These are phyloP conservation scores for Panellus pusillus DNA, from an alignment of 768 basidiomycete genomes.

Conservation along the genomic window DNA sequence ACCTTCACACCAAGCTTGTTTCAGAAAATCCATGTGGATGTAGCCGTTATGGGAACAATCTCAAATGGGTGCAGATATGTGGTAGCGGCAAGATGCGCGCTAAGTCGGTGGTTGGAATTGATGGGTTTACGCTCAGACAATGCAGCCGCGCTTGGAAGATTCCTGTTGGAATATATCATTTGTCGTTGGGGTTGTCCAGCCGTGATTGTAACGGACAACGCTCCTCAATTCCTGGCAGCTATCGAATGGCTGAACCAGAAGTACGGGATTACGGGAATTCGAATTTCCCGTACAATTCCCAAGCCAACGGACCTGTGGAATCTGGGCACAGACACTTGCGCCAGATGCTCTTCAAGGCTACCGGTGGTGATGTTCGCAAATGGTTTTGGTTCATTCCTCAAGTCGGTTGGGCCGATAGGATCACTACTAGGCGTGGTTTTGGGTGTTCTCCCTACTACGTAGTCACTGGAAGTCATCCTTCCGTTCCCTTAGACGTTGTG, in stretches of 20 bases:
- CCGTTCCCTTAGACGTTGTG: neutral
- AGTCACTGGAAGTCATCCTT: neutral
- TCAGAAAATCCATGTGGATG: too few species aligned
- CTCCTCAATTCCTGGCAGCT: too few species aligned
- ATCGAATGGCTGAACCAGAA: too few species aligned
- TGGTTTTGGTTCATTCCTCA: slow-evolving; percentile 10
- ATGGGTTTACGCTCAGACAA: neutral
- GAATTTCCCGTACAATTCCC: slow-evolving; percentile 3
- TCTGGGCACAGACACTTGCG: neutral
- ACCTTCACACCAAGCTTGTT: too few species aligned
- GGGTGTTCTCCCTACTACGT: slow-evolving; percentile 7
- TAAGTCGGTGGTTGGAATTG: neutral
- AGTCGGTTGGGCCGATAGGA: slow-evolving; percentile 5
- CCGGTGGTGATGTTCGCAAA: neutral
- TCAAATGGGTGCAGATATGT: too few species aligned
- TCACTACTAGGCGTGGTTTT: neutral
- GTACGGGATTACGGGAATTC: too few species aligned
- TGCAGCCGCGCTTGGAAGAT: too few species aligned
- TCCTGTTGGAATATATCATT: neutral
- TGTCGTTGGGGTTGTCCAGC: neutral
- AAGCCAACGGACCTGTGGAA: slow-evolving; percentile 2
- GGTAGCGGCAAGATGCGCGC: too few species aligned
- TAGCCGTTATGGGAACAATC: too few species aligned
- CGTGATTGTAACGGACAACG: too few species aligned
- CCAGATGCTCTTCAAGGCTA: neutral